phyloP scores from a whole-genome alignment of 2,329 filamentous ascomycete species.

The Aschersonia sp. region DNA sequence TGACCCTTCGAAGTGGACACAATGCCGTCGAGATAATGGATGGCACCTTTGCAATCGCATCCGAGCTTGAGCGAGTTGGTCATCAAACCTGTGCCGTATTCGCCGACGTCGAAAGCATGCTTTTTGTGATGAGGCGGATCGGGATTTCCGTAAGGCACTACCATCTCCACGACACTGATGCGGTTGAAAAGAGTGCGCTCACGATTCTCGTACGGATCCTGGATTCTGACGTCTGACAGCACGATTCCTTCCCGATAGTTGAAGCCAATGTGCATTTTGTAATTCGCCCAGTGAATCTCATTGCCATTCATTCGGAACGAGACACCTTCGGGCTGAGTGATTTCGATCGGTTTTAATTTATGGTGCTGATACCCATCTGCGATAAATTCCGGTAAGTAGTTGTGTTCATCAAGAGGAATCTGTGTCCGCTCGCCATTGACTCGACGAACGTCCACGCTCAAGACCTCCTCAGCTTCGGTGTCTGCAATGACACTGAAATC shows the following conservation, averaged over 20 bases:
- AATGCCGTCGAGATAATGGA: conserved; percentile 29
- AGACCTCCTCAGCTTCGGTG: conserved; percentile 32
- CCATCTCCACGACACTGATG: conserved; percentile 56
- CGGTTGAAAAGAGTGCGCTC: conserved; percentile 51
- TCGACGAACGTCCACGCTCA: conserved; percentile 26
- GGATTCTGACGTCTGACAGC: conserved; percentile 54
- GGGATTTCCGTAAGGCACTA: conserved; percentile 52
- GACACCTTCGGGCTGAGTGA: conserved; percentile 24
- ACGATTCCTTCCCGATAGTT: conserved; percentile 58
- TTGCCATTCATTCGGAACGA: conserved; percentile 32
- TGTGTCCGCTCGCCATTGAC: conserved; percentile 34
- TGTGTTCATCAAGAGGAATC: conserved; percentile 21
- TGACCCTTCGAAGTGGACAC: conserved; percentile 27
- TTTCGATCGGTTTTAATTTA: conserved; percentile 21
- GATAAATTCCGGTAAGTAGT: conserved; percentile 22
- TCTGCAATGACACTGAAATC: conserved; percentile 29
- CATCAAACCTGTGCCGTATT: conserved; percentile 48
- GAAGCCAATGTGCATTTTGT: conserved; percentile 58
- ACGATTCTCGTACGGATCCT: conserved; percentile 27
- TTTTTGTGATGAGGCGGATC: conserved; percentile 50
- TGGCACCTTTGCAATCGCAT: conserved; percentile 52
- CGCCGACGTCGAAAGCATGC: conserved; percentile 55
- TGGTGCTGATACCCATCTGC: conserved; percentile 19
- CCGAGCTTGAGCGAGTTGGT: conserved; percentile 49
- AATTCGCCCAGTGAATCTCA: conserved; percentile 45